phyloP scores from a whole-genome alignment of 2,329 filamentous ascomycete genomes.

The Dactylellina leptospora region DNA sequence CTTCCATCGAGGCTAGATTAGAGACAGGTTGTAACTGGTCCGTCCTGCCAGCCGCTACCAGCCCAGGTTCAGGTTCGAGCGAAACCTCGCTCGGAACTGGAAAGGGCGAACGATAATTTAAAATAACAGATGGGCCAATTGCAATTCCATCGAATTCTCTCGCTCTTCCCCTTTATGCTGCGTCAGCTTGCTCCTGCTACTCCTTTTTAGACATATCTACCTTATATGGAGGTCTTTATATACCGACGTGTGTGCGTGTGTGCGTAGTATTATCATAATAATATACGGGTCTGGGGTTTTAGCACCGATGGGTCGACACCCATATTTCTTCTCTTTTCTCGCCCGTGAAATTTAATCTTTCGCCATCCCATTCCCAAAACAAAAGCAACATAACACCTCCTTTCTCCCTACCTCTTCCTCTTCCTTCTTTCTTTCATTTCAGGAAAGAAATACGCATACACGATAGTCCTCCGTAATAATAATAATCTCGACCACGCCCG shows the following conservation, averaged over 20 bases:
- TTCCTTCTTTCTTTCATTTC: background rate
- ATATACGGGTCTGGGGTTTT: background rate
- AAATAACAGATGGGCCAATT: slow-evolving; percentile 21
- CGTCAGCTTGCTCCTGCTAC: slow-evolving; percentile 16
- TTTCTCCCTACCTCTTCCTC: slow-evolving; percentile 11
- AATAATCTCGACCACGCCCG: background rate
- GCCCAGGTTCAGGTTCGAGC: too few species aligned
- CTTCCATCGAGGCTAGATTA: too few species aligned
- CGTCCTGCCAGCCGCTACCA: too few species aligned
- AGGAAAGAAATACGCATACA: too few species aligned
- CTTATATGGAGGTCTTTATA: too few species aligned
- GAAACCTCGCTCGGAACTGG: too few species aligned
- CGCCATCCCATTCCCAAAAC: slow-evolving; percentile 7
- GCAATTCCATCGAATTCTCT: background rate
- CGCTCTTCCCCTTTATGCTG: slow-evolving; percentile 39
- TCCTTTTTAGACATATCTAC: slow-evolving; percentile 1
- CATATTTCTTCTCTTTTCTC: slow-evolving; percentile 3
- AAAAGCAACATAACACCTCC: too few species aligned
- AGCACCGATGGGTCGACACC: background rate
- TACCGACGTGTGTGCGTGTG: background rate
- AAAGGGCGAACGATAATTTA: slow-evolving; percentile 1
- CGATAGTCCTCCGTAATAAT: too few species aligned
- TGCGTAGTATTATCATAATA: too few species aligned
- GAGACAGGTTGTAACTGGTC: too few species aligned
- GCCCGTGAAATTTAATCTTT: slow-evolving; percentile 23